Conservation (phyloP, 805 yeast genomes). For the Sugiyamaella mastotermitis region DNA sequence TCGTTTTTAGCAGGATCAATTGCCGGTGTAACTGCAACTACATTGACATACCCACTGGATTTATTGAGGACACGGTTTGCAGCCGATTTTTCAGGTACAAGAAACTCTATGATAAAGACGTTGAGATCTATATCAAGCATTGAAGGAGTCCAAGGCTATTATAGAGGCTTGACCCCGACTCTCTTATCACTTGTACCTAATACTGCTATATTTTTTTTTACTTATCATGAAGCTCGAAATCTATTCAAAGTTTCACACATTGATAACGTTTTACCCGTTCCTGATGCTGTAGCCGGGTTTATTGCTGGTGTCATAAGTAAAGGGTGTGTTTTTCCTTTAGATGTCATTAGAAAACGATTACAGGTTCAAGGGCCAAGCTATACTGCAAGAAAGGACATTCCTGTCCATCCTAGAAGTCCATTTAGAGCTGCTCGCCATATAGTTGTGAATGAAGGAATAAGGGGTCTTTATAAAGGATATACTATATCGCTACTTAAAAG, state of each 20-base stretch:
- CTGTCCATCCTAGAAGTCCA: constrained; percentile 22
- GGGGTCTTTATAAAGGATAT: constrained; percentile 72
- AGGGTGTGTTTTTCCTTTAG: constrained; percentile 75
- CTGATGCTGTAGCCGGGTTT: constrained; percentile 59
- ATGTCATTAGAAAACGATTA: constrained; percentile 68
- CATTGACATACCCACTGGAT: constrained; percentile 82
- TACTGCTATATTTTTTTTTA: constrained; percentile 70
- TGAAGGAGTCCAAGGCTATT: constrained; percentile 45
- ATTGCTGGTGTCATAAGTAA: constrained; percentile 75
- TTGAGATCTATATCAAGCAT: not conserved
- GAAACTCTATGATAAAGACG: constrained; percentile 15
- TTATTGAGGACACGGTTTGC: constrained; percentile 81
- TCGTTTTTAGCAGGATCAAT: constrained; percentile 62
- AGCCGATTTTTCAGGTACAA: constrained; percentile 39
- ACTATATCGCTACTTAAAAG: constrained; percentile 65
- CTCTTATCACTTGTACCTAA: constrained; percentile 60
- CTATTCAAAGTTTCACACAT: constrained; percentile 9
- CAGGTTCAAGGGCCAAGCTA: constrained; percentile 50
- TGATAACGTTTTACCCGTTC: constrained; percentile 19
- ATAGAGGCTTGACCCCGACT: constrained; percentile 44
- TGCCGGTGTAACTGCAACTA: constrained; percentile 72
- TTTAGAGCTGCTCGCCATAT: constrained; percentile 34
- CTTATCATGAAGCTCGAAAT: constrained; percentile 49
- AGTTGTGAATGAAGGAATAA: constrained; percentile 49
- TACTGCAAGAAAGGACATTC: constrained; percentile 15